Conservation (phyloP, 208 protist species). For the Kentomonas sorsogonicus region DNA sequence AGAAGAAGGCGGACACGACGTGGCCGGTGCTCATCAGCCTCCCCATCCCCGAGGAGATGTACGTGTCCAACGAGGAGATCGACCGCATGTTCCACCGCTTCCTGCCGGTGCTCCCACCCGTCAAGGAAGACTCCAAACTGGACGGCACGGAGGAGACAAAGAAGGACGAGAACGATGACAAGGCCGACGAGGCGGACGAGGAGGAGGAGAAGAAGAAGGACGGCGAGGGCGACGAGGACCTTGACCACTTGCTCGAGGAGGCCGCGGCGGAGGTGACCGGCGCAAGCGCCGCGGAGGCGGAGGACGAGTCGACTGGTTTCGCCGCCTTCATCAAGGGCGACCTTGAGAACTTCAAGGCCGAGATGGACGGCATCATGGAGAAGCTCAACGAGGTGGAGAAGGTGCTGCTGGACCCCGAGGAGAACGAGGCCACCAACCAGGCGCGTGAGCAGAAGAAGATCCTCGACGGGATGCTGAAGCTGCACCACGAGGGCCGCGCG, state of each 20-base stretch:
- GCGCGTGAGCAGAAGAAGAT: conserved; percentile 47
- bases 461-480: conserved; percentile 62
- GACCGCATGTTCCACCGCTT: conserved; percentile 64
- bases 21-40: conserved; percentile 80
- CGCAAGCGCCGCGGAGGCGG: conserved; percentile 15
- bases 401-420: conserved; percentile 22
- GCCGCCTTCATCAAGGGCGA: conserved; percentile 63
- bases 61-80: conserved; percentile 41
- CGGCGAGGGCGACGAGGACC: conserved; percentile 25
- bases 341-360: conserved; percentile 60
- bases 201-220: conserved; percentile 22
- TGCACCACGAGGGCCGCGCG: conserved; percentile 63
- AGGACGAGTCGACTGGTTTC: conserved; percentile 21
- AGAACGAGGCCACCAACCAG: conserved; percentile 26
- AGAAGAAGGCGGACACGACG: conserved; percentile 44
- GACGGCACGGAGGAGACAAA: conserved; percentile 17
- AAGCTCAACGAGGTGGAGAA: conserved; percentile 50
- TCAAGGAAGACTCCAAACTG: too few species aligned
- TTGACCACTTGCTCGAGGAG: conserved; percentile 70
- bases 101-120: conserved; percentile 52
- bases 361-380: conserved; percentile 63
- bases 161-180: conserved; percentile 16
- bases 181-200: conserved; percentile 16
- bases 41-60: conserved; percentile 43
- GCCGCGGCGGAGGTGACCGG: conserved; percentile 69